These are phyloP conservation scores for Tetradesmus obliquus DNA, from an alignment of 139 green algal genomes.

Conservation along the genomic window DNA sequence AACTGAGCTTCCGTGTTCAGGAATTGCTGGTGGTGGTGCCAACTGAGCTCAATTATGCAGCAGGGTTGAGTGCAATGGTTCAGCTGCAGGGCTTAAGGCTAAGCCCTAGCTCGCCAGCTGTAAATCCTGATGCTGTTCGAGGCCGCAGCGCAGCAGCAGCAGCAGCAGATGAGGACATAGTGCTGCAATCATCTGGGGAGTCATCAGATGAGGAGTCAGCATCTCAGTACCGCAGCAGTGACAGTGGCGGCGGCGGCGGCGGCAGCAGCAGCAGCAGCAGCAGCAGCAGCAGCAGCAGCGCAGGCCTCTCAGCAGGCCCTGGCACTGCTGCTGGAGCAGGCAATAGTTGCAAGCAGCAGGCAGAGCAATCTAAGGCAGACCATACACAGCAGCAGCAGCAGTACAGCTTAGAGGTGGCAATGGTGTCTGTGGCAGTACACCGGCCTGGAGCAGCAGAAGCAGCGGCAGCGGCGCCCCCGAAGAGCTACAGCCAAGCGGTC, in stretches of 20 bases:
- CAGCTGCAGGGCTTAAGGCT: constrained; percentile 21
- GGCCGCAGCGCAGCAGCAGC: not conserved
- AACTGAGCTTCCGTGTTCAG: not conserved
- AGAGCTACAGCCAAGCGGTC: not conserved
- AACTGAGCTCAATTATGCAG: constrained; percentile 18
- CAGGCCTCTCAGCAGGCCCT: not conserved
- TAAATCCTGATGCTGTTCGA: not conserved
- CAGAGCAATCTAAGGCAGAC: not conserved
- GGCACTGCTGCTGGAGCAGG: not conserved
- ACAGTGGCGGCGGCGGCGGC: not conserved
- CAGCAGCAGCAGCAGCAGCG: not conserved
- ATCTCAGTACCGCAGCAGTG: not conserved
- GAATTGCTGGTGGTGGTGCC: constrained; percentile 46
- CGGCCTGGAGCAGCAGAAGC: not conserved
- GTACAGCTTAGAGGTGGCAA: not conserved
- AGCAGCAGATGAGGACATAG: not conserved
- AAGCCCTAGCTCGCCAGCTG: not conserved
- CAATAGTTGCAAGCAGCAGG: not conserved
- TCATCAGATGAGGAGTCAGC: not conserved
- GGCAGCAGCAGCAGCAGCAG: not conserved
- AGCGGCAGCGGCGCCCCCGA: not conserved
- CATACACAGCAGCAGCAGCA: constrained; percentile 11
- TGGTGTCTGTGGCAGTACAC: not conserved
- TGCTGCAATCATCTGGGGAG: not conserved
- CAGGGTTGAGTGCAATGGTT: not conserved